Evolutionary conservation across 2,329 filamentous ascomycete species (phyloP), one percentile per base, ranked within the genome.

Genomic region (Xylaria sp.): DNA sequence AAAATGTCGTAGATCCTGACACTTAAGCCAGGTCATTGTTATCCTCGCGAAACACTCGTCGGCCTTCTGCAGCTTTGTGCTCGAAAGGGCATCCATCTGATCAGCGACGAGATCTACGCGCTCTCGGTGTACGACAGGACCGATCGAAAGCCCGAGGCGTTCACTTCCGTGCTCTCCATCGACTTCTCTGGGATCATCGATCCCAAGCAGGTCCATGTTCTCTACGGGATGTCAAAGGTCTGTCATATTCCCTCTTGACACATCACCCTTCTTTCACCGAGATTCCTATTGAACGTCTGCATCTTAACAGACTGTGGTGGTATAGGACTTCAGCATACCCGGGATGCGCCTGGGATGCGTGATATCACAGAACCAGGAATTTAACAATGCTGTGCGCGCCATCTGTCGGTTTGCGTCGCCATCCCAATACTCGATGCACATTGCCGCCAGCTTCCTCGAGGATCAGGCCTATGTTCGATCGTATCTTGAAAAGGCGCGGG

Each of bases 191-290:
- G 72, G 7, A 72, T 74, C 7, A 75, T 75, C 20, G 70, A 74
- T 12, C 70, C 74, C 7, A 28, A 20, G 2, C 65, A 61, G 15
- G 70, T 75, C 4, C 74, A 75, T 46, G 66, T 74, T 44, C 68
- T 75, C 23, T 75, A 75, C 46, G 73, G 73, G 10, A 74, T 75
- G 73, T 74, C 74, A 1, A 75, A 75, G 52, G 74, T 73, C 15
- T 7, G 32, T 28, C 18, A 48, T 15, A 20, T n/a, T n/a, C n/a
- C n/a, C n/a, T n/a, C n/a, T n/a, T n/a, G n/a, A n/a, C n/a, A n/a
- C n/a, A n/a, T n/a, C n/a, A n/a, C n/a, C n/a, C n/a, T n/a, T n/a
- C n/a, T n/a, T n/a, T n/a, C n/a, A n/a, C n/a, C n/a, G n/a, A n/a
- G n/a, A n/a, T n/a, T n/a, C n/a, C n/a, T n/a, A n/a, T n/a, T n/a